Evolutionary conservation across 192 early-diverging fungal species (phyloP), one percentile per base, ranked within the genome.

Genomic region (Geranomyces michiganensis): DNA sequence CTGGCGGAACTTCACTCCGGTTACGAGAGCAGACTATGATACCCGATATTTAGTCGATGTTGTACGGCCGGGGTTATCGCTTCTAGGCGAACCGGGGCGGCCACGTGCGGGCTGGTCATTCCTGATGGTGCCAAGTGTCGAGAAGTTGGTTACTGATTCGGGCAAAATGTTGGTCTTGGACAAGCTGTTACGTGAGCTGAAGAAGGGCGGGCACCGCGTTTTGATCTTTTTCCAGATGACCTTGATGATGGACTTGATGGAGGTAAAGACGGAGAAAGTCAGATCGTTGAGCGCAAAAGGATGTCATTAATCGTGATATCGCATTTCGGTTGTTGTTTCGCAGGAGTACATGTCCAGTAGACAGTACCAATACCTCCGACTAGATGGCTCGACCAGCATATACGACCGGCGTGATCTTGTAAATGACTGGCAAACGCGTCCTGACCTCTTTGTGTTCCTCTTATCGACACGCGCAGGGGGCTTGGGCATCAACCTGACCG

Each of bases 191-290:
- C 82, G 89, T 0, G 85, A 81, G 5, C 73, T 97, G 12, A 90
- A 95, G 74, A 78, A 79, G 0, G 77, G 85, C 14, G 90, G 88
- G 8, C 95, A 97, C 78, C 92, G 93, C 48, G 92, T 95, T 5
- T 79, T 97, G 49, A 88, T 97, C 13, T 97, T 96, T 76, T 92
- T 90, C n/a, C 95, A 97, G 80, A 92, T 96, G 78, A 89, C 91
- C 6, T 88, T 89, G 55, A 90, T 94, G 79, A 77, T 97, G 78
- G 92, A 94, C 72, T 59, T 72, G 56, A 81, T 70, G 68, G 64
- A 67, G 36, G 36, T 41, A 41, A 41, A 41, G 3, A 41, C 5
- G 36, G 36, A 31, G 46, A 46, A 33, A 17, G 77, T 69, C 19
- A 65, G 24, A 24, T 22, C 31, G 3, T 41, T 10, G 36, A 10